These are phyloP conservation scores for Beauveria rudraprayagi DNA, from an alignment of 2,329 filamentous ascomycete genomes.

Conservation along the genomic window DNA sequence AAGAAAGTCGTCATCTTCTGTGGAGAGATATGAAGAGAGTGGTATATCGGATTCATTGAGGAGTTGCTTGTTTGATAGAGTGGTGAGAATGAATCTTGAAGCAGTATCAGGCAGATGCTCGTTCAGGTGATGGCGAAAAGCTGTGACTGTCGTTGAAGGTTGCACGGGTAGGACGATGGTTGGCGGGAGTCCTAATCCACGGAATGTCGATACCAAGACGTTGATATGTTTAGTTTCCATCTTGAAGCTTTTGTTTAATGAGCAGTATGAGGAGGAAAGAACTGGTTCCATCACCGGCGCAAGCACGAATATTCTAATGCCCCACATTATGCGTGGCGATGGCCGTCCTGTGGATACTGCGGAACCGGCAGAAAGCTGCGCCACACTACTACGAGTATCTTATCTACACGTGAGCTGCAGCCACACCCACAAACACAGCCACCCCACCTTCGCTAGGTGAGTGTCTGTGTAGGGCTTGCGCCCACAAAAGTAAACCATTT, in stretches of 20 bases:
- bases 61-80: constrained; percentile 67
- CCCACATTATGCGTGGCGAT: neutral
- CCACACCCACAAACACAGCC: constrained; percentile 21
- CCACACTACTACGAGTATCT: constrained; percentile 7
- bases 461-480: constrained; percentile 33
- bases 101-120: constrained; percentile 50
- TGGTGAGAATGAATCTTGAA: constrained; percentile 68
- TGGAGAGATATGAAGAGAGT: constrained; percentile 54
- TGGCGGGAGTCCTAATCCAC: constrained; percentile 73
- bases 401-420: constrained; percentile 26
- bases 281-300: neutral
- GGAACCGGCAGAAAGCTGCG: neutral
- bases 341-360: neutral
- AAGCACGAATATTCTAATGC: neutral
- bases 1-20: constrained; percentile 58
- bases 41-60: constrained; percentile 41
- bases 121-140: constrained; percentile 57
- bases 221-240: constrained; percentile 61
- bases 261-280: neutral
- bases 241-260: neutral
- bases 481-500: constrained; percentile 41
- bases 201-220: constrained; percentile 76
- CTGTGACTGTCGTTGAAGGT: constrained; percentile 54
- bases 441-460: constrained; percentile 28
- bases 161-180: constrained; percentile 71